Evolutionary conservation across 1,284 basidiomycete species (phyloP), one percentile per base, ranked within the genome.

Genomic region (Apiotrichum montevideense): DNA sequence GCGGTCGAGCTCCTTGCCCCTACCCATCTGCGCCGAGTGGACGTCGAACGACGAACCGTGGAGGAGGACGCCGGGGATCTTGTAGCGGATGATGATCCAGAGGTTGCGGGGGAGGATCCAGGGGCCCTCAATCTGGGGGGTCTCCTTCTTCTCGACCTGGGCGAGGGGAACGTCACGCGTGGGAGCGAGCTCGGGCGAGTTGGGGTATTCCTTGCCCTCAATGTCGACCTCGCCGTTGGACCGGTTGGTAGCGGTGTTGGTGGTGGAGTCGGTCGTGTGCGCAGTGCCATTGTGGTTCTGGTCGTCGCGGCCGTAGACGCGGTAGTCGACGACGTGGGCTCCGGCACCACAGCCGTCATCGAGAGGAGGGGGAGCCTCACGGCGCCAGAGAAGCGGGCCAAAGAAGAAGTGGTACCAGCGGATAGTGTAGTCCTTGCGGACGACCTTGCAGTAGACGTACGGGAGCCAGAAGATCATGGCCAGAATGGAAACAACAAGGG

Each of bases 391-490:
- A 2, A 77, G 59, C 7, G 80, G 80, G 15, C 80, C 80, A 52
- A 69, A 64, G 76, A 80, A 78, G 70, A 80, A 78, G 67, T 80
- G 77, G 65, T 72, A 80, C 66, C 65, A 75, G 58, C 71, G 67
- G 46, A 77, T 45, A 39, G 71, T 80, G 73, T 79, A 77, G 64
- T 81, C 80, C 63, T 78, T 77, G 63, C 72, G 72, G 57, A 80
- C 65, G 55, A 79, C 78, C 63, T 78, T 78, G 65, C 61, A 59
- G 69, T 78, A 68, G 52, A 80, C 79, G 67, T 70, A 81, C 4
- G 80, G 80, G 2, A 80, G 51, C 77, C 78, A 80, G 70, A 80
- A 81, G 57, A 81, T 21, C 51, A 74, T 52, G 4, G 79, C 69
- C 10, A 80, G 65, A 42, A 73, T 47, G 15, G 74, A 61, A 39